Percentiles rank a stretch among this genome's conserved stretches.
phyloP scores from a whole-genome alignment of 108 stramenopile genomes.

The Cyclotella atomus region DNA sequence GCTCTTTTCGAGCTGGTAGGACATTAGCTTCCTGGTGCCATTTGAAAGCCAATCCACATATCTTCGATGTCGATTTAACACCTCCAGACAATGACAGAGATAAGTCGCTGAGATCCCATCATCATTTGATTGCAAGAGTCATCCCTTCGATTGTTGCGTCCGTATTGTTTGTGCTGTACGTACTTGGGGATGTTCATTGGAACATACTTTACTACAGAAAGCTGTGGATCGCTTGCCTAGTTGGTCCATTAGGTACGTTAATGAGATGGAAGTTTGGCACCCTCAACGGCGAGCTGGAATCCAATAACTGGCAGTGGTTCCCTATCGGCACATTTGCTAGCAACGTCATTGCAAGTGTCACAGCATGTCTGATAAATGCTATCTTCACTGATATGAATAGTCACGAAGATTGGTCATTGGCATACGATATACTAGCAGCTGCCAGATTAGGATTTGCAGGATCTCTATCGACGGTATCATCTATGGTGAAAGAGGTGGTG shows the following conservation, averaged over 20 bases:
- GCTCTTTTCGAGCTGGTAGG: conserved; percentile 58
- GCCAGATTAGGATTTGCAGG: conserved; percentile 66
- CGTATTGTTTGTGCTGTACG: conserved; percentile 41
- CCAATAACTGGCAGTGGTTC: conserved; percentile 47
- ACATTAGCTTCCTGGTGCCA: conserved; percentile 49
- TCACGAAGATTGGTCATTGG: conserved; percentile 49
- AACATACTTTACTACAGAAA: conserved; percentile 62
- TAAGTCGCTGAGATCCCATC: conserved; percentile 4
- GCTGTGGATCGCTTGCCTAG: conserved; percentile 52
- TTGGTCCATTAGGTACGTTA: conserved; percentile 68
- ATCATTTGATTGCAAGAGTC: conserved; percentile 23
- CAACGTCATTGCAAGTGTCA: conserved; percentile 58
- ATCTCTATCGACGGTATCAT: conserved; percentile 79
- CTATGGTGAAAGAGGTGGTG: conserved; percentile 70
- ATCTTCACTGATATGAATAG: conserved; percentile 10
- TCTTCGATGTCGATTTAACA: conserved; percentile 16
- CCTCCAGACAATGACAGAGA: neutral
- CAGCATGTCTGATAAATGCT: conserved; percentile 46
- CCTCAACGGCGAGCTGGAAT: conserved; percentile 45
- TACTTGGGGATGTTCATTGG: conserved; percentile 56
- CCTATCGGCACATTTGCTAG: conserved; percentile 75
- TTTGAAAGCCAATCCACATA: conserved; percentile 45
- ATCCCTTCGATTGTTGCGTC: conserved; percentile 12
- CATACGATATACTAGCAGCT: conserved; percentile 28
- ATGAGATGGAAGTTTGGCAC: conserved; percentile 61